Base-by-base conservation (phyloP, 495 filamentous ascomycete genomes). In the Penicillium steckii region DNA sequence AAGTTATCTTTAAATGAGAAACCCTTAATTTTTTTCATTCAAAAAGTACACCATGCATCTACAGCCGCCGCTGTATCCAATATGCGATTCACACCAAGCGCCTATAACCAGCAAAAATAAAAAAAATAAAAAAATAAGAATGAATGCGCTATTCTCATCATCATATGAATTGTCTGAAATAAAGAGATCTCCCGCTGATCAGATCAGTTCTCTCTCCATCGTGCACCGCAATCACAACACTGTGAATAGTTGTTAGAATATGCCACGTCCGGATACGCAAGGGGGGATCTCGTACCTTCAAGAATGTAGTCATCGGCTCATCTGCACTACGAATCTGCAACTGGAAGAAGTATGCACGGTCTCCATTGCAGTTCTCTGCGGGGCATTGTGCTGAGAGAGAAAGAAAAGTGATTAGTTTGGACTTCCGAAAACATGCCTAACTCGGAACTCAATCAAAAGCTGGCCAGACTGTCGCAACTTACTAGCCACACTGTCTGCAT, bases 261-360 rank as follows among this genome's bases (percentile, higher is more conserved):
- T 40, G 56, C 47, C 26, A 38, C 44, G 46, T 48, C 49, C 52
- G 58, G 50, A n/a, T n/a, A 53, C 43, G 59, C 48, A 65, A 58
- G 53, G 49, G 59, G 48, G 24, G 40, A 38, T 37, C 48, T 62
- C 77, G 46, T 56, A 92, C 90, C 87, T 89, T 91, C 68, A 86
- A 92, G 71, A 98, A 97, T 33, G 81, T 89, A 42, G 94, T 98
- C 91, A 96, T 96, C 46, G 94, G 94, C 79, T 98, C 94, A 73
- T 98, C 94, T 33, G 95, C 94, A 75, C 90, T 95, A 51, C 94
- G 85, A 73, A 96, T 97, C 80, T 98, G 94, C 60, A 97, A 84
- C 80, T 93, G 88, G 74, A 91, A 95, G 80, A 90, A 97, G 52
- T 89, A 95, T 29, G 95, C 94, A 72, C 88, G 81, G 43, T 79